Conservation (phyloP, 2,329 filamentous ascomycete genomes). For the Elsinoe perseae region DNA sequence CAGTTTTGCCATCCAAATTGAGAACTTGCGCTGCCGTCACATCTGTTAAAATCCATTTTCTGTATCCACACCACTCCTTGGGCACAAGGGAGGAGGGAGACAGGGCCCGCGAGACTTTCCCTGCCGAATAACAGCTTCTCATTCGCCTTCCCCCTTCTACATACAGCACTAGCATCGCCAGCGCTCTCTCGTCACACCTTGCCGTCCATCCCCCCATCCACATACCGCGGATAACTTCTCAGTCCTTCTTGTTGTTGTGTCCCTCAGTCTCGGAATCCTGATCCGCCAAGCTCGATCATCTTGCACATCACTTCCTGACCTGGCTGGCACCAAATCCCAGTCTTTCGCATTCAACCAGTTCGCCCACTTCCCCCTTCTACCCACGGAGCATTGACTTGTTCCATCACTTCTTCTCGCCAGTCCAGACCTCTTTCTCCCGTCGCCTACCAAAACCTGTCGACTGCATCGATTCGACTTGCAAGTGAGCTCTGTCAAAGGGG, state of each 20-base stretch:
- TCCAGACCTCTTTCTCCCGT: conserved; percentile 81
- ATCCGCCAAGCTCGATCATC: conserved; percentile 14
- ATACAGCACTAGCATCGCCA: not conserved
- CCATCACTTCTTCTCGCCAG: conserved; percentile 74
- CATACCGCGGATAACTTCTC: not conserved
- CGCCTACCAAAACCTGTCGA: conserved; percentile 81
- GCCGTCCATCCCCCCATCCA: not conserved
- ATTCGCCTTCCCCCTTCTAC: not conserved
- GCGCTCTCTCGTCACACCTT: too few relatives aligned
- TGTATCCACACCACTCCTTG: not conserved
- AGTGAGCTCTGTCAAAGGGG: not conserved
- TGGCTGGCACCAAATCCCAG: conserved; percentile 1
- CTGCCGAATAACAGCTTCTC: not conserved
- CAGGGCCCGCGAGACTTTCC: not conserved
- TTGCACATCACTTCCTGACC: conserved; percentile 14
- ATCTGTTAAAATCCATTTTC: not conserved
- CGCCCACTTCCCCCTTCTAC: conserved; percentile 5
- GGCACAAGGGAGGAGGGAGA: not conserved
- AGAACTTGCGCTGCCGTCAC: conserved; percentile 6
- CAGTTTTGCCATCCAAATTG: not conserved
- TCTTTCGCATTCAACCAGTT: conserved; percentile 1
- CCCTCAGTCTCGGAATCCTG: not conserved
- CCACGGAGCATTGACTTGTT: conserved; percentile 9
- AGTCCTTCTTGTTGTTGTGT: not conserved
- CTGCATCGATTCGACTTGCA: conserved; percentile 39